Base-by-base conservation (phyloP, 768 basidiomycete genomes). In the Cystoderma amianthinum region DNA sequence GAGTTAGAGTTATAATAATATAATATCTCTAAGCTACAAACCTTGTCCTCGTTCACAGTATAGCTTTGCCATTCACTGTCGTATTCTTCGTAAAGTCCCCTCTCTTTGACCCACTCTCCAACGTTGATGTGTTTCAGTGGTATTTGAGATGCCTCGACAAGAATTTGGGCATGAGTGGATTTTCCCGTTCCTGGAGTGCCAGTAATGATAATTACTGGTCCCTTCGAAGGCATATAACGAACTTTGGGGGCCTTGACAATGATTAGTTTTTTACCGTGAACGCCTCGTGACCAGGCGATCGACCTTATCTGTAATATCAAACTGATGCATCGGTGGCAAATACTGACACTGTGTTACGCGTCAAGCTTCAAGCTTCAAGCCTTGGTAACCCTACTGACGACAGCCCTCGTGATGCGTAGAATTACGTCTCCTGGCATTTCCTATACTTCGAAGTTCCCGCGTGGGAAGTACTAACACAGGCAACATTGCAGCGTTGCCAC, bases 141-240 rank as follows among this genome's bases (percentile, higher is more conserved):
- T 1, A 84, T 50, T 3, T 78, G 76, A 0, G 87, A 83, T 44
- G 86, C 76, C 30, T 80, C 72, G 16, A 71, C 78, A 34, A 98
- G 76, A n/a, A 92, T 68, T 44, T 86, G 76, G 1, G 93, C 89
- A 61, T 91, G 91, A 1, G 92, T 93, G 2, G 95, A 86, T 61
- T 99, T 99, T 42, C 92, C 94, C 24, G 92, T 94, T n/a, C 91
- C 91, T 9, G 91, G 90, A 12, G 91, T 93, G 45, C 90, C 92
- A 32, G 91, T 94, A 51, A 94, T 79, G 50, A 94, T 58, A 54
- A 94, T 87, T 38, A 82, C 74, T 34, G 88, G 89, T 18, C 60
- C 65, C 46, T 60, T 61, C 24, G 25, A 28, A 28, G 25, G 7
- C 25, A 28, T 28, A n/a, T n/a, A n/a, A n/a, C n/a, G n/a, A n/a